Conservation (phyloP, 2,329 filamentous ascomycete species). For the Tolypocladium sp. region DNA sequence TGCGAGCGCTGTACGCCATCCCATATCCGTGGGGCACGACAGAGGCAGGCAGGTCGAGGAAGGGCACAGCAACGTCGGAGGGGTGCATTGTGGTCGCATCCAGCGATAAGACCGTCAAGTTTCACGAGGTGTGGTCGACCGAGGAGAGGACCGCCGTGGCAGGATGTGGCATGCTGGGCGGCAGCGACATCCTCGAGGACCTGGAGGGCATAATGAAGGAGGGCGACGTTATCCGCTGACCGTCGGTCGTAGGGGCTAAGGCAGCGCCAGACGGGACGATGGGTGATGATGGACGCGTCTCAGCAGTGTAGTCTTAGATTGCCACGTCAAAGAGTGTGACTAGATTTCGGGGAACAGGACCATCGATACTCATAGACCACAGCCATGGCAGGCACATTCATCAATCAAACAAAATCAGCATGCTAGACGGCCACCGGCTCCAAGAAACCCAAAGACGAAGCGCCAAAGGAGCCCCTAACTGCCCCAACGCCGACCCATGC, state of each 20-base stretch:
- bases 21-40: conserved; percentile 55
- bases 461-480: neutral
- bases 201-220: conserved; percentile 73
- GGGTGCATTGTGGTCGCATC: conserved; percentile 80
- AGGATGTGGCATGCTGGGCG: conserved; percentile 58
- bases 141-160: conserved; percentile 42
- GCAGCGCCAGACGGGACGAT: neutral
- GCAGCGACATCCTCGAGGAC: conserved; percentile 77
- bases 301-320: neutral
- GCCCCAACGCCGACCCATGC: neutral
- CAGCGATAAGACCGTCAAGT: conserved; percentile 87
- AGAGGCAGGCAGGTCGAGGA: conserved; percentile 15
- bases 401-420: neutral
- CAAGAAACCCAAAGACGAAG: neutral
- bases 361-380: neutral
- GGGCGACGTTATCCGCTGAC: conserved; percentile 60
- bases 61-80: conserved; percentile 19
- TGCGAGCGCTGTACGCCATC: conserved; percentile 80
- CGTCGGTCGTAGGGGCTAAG: neutral
- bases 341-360: neutral
- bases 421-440: neutral
- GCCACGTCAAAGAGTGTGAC: neutral
- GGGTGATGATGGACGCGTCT: neutral
- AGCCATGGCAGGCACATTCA: neutral
- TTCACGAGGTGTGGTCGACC: conserved; percentile 87